Base-by-base conservation (phyloP, 305 asterid species). In the Euphrasia arctica region DNA sequence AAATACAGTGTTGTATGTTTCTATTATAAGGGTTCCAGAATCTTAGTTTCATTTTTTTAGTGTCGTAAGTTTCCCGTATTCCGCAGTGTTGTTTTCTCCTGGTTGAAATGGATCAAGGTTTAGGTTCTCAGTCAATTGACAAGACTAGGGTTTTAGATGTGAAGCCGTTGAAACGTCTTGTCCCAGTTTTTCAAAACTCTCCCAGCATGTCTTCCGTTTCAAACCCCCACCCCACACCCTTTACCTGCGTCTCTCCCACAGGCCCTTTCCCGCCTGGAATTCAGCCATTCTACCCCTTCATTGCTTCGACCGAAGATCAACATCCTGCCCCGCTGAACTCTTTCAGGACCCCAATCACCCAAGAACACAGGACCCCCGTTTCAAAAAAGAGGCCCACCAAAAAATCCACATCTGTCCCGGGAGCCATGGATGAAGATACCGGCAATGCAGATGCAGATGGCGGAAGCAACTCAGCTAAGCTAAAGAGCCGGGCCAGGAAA, bases 231-330 rank as follows among this genome's bases (percentile, higher is more conserved):
- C 79, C 88, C 14, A 65, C 83, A 13, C 88, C 92, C 56, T 85
- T 85, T 72, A 83, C 74, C 22, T 85, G 91, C 70, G 82, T 79
- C 18, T 84, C 90, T 15, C 95, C 95, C 7, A 57, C 77, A 31
- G 95, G 95, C 56, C 91, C 95, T 36, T 84, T 84, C 43, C 95
- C 97, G 2, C 76, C 90, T 1, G 97, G 96, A 25, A 77, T 84
- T 52, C 83, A 90, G 27, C 96, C 95, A 12, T 77, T 91, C 77
- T 91, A 80, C 73, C 96, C 97, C 0, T 82, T 90, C 67, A 59
- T 80, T 13, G 75, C 66, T 31, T 56, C 84, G 2, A 63, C 54
- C 41, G 81, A 65, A 25, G 48, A 80, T 58, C 80, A 78, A 12
- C 80, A 82, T 50, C 95, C 96, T 0, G 81, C 81, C 34, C 96